Evolutionary conservation across 192 early-diverging fungal species (phyloP).

Genomic region (Coemansia sp.): DNA sequence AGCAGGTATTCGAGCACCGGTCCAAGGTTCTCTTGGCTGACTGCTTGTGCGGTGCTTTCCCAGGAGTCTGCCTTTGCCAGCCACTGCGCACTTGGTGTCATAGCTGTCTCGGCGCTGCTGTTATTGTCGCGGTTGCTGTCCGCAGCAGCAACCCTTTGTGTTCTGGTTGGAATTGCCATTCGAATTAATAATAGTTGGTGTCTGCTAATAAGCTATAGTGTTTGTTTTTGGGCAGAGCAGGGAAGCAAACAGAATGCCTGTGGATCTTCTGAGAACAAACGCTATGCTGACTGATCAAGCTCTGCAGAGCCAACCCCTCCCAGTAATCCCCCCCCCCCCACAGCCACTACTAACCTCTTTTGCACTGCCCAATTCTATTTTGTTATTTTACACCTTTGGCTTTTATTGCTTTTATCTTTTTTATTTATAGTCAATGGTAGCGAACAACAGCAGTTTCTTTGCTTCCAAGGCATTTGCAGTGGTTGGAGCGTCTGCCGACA

Average conservation of each 20-base stretch:
- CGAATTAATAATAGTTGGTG: background rate
- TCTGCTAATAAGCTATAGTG: background rate
- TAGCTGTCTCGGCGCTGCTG: background rate
- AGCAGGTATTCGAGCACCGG: constrained; percentile 9
- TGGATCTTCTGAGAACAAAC: background rate
- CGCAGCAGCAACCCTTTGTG: background rate
- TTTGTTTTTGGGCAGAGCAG: background rate
- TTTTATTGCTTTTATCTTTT: background rate
- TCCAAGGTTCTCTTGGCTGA: background rate
- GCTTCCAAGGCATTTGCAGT: constrained; percentile 62
- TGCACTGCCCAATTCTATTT: background rate
- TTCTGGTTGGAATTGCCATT: background rate
- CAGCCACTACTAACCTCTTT: too few relatives aligned
- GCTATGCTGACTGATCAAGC: background rate
- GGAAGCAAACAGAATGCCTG: background rate
- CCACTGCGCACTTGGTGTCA: background rate
- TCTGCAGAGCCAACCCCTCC: background rate
- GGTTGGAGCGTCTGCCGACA: constrained; percentile 74
- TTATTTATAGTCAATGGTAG: background rate
- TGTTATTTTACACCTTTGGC: background rate
- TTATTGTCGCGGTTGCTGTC: background rate
- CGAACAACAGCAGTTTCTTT: constrained; percentile 51
- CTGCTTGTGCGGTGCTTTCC: background rate
- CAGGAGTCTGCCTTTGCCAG: background rate
- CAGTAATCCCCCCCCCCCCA: too few relatives aligned